Evolutionary conservation across 768 basidiomycete genomes (phyloP).

Genomic region (Podaxis sp.): DNA sequence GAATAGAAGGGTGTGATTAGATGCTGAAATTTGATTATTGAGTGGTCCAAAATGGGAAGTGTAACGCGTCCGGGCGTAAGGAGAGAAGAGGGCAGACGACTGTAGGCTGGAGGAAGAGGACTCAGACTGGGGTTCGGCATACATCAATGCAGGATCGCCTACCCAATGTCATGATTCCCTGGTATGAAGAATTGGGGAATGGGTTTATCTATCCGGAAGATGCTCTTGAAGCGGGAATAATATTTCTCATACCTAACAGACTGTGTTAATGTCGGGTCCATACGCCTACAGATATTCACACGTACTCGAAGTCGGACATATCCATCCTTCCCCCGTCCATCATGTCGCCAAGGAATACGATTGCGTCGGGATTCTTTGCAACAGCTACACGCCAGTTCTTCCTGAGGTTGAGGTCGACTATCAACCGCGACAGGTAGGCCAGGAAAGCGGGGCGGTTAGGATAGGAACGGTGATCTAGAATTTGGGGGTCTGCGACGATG

Average conservation of each 20-base stretch:
- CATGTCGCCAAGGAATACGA: constrained; percentile 90
- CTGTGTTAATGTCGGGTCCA: neutral
- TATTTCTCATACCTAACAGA: constrained; percentile 68
- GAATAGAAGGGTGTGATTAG: constrained; percentile 69
- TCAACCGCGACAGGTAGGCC: constrained; percentile 52
- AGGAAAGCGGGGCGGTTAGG: constrained; percentile 51
- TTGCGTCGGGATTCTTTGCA: constrained; percentile 56
- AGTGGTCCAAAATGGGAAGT: constrained; percentile 70
- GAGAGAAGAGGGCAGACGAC: constrained; percentile 37
- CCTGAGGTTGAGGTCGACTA: constrained; percentile 79
- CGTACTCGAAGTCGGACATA: constrained; percentile 69
- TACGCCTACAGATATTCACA: neutral
- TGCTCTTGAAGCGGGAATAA: constrained; percentile 58
- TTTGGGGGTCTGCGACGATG: constrained; percentile 86
- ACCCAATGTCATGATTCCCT: constrained; percentile 92
- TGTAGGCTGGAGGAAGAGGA: constrained; percentile 39
- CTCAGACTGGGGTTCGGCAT: constrained; percentile 1
- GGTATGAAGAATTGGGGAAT: constrained; percentile 70
- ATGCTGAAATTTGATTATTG: constrained; percentile 58
- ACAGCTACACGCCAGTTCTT: constrained; percentile 78
- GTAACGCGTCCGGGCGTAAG: constrained; percentile 52
- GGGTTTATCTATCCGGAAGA: constrained; percentile 49
- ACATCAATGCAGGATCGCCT: constrained; percentile 13
- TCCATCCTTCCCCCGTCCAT: constrained; percentile 76
- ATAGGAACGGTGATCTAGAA: constrained; percentile 74